Evolutionary conservation across 2,329 filamentous ascomycete genomes (phyloP).

Genomic region (Beauveria scarabaeidicola): DNA sequence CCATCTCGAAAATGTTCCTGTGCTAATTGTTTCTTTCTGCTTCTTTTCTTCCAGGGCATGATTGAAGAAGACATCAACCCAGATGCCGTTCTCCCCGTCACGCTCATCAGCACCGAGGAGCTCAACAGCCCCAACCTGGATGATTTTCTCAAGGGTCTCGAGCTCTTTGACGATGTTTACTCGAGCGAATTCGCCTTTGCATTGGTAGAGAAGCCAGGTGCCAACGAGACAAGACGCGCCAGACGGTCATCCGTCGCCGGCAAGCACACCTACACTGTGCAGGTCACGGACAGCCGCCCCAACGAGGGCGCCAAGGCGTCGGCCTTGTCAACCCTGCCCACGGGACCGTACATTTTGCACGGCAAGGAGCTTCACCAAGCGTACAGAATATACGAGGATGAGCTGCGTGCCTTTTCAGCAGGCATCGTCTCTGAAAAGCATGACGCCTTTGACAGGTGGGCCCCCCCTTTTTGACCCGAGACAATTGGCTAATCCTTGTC

Average conservation of each 20-base stretch:
- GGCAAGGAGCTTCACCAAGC: conserved; percentile 33
- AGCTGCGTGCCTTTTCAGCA: conserved; percentile 26
- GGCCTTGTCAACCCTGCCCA: conserved; percentile 22
- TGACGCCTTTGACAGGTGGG: conserved; percentile 20
- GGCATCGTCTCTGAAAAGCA: conserved; percentile 30
- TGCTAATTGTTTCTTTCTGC: too few relatives aligned
- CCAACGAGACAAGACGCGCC: conserved; percentile 11
- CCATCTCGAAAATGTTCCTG: fast-evolving
- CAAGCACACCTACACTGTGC: conserved; percentile 3
- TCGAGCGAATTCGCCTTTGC: conserved; percentile 29
- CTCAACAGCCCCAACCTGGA: conserved; percentile 28
- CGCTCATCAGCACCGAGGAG: conserved; percentile 30
- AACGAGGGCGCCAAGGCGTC: conserved; percentile 16
- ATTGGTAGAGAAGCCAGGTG: conserved; percentile 29
- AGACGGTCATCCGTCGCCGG: background rate
- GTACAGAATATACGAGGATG: conserved; percentile 33
- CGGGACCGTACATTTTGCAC: conserved; percentile 33
- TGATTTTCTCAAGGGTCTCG: conserved; percentile 23
- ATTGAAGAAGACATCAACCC: conserved; percentile 34
- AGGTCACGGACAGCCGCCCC: conserved; percentile 6
- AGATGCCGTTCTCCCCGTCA: conserved; percentile 32
- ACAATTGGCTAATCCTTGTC: background rate
- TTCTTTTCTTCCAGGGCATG: conserved; percentile 22
- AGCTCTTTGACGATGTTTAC: conserved; percentile 31
- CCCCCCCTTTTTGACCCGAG: background rate